Percentiles rank a stretch among this genome's conserved stretches.
These are phyloP conservation scores for Antarctomyces pellizariae DNA, from an alignment of 495 filamentous ascomycete genomes.

Conservation along the genomic window DNA sequence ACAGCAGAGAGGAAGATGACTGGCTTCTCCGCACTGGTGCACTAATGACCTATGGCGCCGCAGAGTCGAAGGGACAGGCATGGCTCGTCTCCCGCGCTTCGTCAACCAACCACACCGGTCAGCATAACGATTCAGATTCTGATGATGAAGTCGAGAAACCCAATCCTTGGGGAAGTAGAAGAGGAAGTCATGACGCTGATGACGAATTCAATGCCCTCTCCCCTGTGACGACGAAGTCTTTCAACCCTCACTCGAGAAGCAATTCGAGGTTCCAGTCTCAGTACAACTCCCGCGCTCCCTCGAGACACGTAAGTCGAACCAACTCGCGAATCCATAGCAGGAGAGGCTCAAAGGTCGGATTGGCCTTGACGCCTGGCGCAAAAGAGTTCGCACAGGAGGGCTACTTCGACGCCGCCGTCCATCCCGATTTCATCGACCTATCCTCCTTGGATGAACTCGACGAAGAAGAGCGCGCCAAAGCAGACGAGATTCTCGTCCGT, in stretches of 20 bases:
- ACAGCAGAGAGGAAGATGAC: too few relatives aligned
- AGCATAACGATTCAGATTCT: slow-evolving; percentile 22
- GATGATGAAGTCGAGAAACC: slow-evolving; percentile 17
- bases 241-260: too few relatives aligned
- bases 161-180: slow-evolving; percentile 6
- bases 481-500: slow-evolving; percentile 31
- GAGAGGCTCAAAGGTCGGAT: slow-evolving; percentile 17
- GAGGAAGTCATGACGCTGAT: slow-evolving; percentile 14
- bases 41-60: slow-evolving; percentile 39
- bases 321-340: too few relatives aligned
- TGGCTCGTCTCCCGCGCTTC: slow-evolving; percentile 54
- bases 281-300: too few relatives aligned
- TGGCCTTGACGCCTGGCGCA: slow-evolving; percentile 9
- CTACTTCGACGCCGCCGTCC: slow-evolving; percentile 25
- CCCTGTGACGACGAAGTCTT: slow-evolving; percentile 12
- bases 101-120: slow-evolving; percentile 39
- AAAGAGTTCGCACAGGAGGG: slow-evolving; percentile 15
- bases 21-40: slow-evolving; percentile 58
- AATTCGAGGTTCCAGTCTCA: too few relatives aligned
- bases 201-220: slow-evolving; percentile 17
- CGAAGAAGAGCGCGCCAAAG: slow-evolving; percentile 16
- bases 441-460: too few relatives aligned
- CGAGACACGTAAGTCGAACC: too few relatives aligned
- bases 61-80: slow-evolving; percentile 57
- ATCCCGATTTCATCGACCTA: slow-evolving; percentile 39